Evolutionary conservation across 352 stramenopile genomes (phyloP), one percentile per base, ranked within the genome.

Genomic region (Albugo laibachii): DNA sequence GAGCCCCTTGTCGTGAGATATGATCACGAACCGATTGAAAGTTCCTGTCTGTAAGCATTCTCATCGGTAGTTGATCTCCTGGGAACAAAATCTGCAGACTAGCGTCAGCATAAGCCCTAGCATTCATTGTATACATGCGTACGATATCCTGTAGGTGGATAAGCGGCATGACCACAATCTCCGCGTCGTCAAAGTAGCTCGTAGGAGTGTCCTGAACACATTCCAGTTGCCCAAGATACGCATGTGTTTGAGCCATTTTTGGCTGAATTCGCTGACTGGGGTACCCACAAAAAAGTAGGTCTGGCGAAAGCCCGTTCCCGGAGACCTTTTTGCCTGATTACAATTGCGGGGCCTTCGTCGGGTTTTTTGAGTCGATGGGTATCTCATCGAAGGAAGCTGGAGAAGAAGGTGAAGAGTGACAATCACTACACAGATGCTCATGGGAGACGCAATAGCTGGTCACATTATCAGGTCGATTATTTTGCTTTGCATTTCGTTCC

Each of bases 91-190:
- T 69, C 75, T 91, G 46, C 36, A 15, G 14, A 11, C 13, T 27
- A 6, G 36, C 14, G 13, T 31, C 2, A 21, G 34, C 1, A 54
- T 11, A n/a, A 20, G 31, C 27, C 13, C 16, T 16, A 27, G 41
- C 13, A 16, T 34, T 15, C 48, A 20, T 2, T 21, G 27, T 20
- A 18, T 1, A 16, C 21, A 12, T n/a, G 61, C 63, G 37, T 60
- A 92, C 78, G 48, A 84, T 82, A 37, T 87, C 69, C 0, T 67
- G 70, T 15, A 92, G 52, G 35, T 71, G 73, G 36, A 92, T 63
- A 21, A 92, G 61, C 38, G 78, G 73, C 2, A 92, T 50, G 39
- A 55, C 57, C 41, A 84, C 48, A 14, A 83, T 48, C 15, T 58
- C 57, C 13, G 71, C 71, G 24, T 68, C 64, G 8, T 66, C 55